phyloP scores from a whole-genome alignment of 306 rosid species.

The Cicer arietinum region DNA sequence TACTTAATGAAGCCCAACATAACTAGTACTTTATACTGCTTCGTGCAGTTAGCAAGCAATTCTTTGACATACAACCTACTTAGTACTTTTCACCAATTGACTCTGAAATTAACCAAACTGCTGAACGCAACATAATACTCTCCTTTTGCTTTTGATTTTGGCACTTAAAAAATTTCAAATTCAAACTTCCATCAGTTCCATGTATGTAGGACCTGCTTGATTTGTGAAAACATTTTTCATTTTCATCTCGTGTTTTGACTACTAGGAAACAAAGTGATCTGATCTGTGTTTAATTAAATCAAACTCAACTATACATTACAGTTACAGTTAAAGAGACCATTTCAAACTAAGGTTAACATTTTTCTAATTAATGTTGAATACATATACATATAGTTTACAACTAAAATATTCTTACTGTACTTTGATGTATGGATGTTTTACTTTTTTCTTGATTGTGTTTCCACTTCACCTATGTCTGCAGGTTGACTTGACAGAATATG shows the following conservation, averaged over 20 bases:
- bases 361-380: constrained; percentile 28
- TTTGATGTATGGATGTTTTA: neutral
- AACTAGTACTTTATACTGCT: constrained; percentile 15
- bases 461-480: constrained; percentile 48
- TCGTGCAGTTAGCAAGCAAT: constrained; percentile 23
- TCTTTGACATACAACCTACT: constrained; percentile 3
- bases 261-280: constrained; percentile 21
- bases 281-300: constrained; percentile 39
- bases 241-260: neutral
- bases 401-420: constrained; percentile 24
- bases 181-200: constrained; percentile 14
- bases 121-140: neutral
- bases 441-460: constrained; percentile 33
- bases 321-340: neutral
- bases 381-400: constrained; percentile 3
- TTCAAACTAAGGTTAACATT: constrained; percentile 1
- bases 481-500: constrained; percentile 86
- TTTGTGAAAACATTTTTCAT: constrained; percentile 12
- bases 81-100: constrained; percentile 18
- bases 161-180: neutral
- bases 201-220: neutral
- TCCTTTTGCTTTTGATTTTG: constrained; percentile 29
- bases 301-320: constrained; percentile 23
- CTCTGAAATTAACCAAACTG: constrained; percentile 14
- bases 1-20: constrained; percentile 10